Evolutionary conservation across 2,329 filamentous ascomycete genomes (phyloP), one percentile per base, ranked within the genome.

Genomic region (Colletotrichum liriopes): DNA sequence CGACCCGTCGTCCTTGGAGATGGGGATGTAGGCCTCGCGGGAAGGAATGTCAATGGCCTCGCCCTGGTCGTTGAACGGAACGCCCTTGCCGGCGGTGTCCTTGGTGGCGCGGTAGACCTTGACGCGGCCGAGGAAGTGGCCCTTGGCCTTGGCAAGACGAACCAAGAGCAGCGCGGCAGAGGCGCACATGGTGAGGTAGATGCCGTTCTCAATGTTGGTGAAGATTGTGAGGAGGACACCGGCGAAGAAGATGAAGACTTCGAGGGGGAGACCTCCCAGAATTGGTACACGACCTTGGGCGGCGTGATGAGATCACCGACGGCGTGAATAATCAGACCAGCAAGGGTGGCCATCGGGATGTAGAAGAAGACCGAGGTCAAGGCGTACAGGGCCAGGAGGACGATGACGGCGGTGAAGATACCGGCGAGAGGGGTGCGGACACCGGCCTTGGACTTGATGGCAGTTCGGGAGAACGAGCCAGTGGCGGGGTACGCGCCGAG

Each of bases 401-500:
- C 91, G 7, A 96, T 89, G 37, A 93, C 71, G 0, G 93, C 93
- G 41, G 93, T 96, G 76, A 96, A 93, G 35, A 94, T 86, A 80
- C 94, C 93, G 39, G 92, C 94, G 49, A 96, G 85, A 0, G 94
- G 94, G 0, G 93, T 96, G 51, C 92, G 90, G 5, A 95, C 93
- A 74, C 94, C 94, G 63, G 94, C 93, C 81, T 96, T 96, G 4
- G 93, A 93, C 77, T 96, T 93, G 79, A 96, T 94, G 49, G 94
- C 94, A 1, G 94, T 96, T 20, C 93, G 90, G 16, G 85, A 85
- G 76, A 88, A 88, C 0, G 86, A 88, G 2, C 83, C 83, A 0
- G 83, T 85, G 73, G 83, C 84, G 11, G 83, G 79, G 59, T 85
- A 86, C 3, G 82, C 84, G 5, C 93, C 93, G 2, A 95, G 82